Percentiles rank a stretch among this genome's conserved stretches.
Evolutionary conservation across 192 early-diverging fungal genomes (phyloP).

Genomic region (Spizellomyces sp.): DNA sequence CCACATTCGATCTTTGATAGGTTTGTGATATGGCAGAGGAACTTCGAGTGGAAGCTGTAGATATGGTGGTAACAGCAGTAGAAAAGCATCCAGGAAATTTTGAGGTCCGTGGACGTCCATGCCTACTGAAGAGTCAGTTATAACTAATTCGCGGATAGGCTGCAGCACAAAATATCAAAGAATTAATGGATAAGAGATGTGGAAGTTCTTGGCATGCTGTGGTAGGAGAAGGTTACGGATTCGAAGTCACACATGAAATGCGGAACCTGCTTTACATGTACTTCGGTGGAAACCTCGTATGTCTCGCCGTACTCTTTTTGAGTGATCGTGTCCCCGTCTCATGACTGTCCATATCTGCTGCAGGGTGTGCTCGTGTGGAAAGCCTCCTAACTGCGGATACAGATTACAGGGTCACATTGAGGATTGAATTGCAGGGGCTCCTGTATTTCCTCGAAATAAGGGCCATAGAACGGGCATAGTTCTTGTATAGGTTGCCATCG

Average conservation of each 20-base stretch:
- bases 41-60: conserved; percentile 53
- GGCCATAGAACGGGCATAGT: no score
- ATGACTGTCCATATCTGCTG: neutral
- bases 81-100: conserved; percentile 64
- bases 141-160: conserved; percentile 35
- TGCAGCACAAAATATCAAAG: conserved; percentile 61
- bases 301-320: neutral
- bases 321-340: neutral
- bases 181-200: conserved; percentile 63
- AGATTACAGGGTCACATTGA: no score
- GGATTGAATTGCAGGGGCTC: no score
- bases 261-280: conserved; percentile 62
- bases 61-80: conserved; percentile 62
- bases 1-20: conserved; percentile 29
- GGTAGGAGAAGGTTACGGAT: conserved; percentile 67
- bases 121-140: neutral
- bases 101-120: conserved; percentile 40
- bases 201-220: conserved; percentile 65
- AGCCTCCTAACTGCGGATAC: conserved; percentile 36
- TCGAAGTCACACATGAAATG: conserved; percentile 64
- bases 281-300: conserved; percentile 54
- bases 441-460: no score
- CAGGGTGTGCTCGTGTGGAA: conserved; percentile 55
- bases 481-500: no score
- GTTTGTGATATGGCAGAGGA: conserved; percentile 61